phyloP scores from a whole-genome alignment of 2,329 filamentous ascomycete genomes.

The Beauveria sp. region DNA sequence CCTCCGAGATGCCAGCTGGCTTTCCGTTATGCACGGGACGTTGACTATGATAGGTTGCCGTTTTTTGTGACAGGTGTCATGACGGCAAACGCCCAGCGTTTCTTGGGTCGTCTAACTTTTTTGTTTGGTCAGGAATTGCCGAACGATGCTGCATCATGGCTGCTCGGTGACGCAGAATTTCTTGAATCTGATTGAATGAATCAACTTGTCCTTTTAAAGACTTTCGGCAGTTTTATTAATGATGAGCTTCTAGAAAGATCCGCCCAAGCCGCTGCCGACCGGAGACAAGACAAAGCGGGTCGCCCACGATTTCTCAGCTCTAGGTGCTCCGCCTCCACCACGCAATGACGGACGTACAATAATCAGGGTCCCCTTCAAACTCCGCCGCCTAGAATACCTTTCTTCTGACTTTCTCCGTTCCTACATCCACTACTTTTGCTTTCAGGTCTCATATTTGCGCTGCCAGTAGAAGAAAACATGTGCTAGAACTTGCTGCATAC shows the following conservation, averaged over 20 bases:
- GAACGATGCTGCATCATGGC: too few species aligned
- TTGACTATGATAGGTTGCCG: not conserved
- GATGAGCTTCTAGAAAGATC: constrained; percentile 6
- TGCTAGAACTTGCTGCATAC: not conserved
- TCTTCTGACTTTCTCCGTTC: not conserved
- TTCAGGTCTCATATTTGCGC: not conserved
- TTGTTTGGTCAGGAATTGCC: too few species aligned
- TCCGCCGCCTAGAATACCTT: not conserved
- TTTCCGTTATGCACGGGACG: not conserved
- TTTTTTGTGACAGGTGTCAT: not conserved
- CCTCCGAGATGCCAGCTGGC: too few species aligned
- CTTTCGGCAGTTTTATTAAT: too few species aligned
- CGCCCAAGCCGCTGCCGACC: not conserved
- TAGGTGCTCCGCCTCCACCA: not conserved
- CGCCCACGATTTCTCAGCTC: not conserved
- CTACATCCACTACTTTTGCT: not conserved
- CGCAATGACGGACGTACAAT: not conserved
- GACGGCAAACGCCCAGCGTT: not conserved
- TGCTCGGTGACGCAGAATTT: too few species aligned
- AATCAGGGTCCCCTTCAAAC: constrained; percentile 6
- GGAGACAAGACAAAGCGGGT: not conserved
- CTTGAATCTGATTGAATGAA: too few species aligned
- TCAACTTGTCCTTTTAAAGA: too few species aligned
- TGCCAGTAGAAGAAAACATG: not conserved
- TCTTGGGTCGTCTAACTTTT: too few species aligned